A percentile compares a stretch with the other conserved stretches of the same genome.
phyloP scores from a whole-genome alignment of 192 early-diverging fungal genomes.

The Linnemannia schmuckeri region DNA sequence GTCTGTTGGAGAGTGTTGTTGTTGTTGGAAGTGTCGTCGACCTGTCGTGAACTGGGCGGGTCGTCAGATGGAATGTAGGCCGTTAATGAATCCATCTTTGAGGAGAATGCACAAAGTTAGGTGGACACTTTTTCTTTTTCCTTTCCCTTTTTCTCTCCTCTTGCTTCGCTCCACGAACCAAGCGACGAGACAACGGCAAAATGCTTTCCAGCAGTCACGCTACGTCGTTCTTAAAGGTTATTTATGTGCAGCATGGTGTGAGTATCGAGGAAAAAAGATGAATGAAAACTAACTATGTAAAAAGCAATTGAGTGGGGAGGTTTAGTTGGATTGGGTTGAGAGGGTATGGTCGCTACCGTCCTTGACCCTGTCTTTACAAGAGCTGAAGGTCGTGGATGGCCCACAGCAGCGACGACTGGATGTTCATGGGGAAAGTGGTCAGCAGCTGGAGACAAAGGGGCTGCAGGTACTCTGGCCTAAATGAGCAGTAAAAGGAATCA shows the following conservation, averaged over 20 bases:
- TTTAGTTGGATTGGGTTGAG: background rate
- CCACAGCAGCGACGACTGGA: constrained; percentile 53
- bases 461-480: constrained; percentile 55
- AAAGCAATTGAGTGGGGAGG: background rate
- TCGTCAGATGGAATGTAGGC: too few relatives aligned
- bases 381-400: constrained; percentile 50
- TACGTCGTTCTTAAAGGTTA: background rate
- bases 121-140: too few relatives aligned
- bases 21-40: too few relatives aligned
- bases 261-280: constrained; percentile 29
- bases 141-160: too few relatives aligned
- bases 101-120: too few relatives aligned
- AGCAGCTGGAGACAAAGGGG: constrained; percentile 49
- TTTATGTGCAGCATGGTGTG: background rate
- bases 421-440: constrained; percentile 55
- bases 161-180: too few relatives aligned
- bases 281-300: background rate
- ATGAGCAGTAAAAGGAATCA: background rate
- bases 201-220: too few relatives aligned
- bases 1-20: too few relatives aligned
- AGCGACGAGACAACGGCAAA: too few relatives aligned
- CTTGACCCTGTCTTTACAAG: constrained; percentile 3
- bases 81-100: too few relatives aligned
- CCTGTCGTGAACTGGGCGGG: too few relatives aligned
- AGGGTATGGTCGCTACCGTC: background rate